Base-by-base conservation (phyloP, 768 basidiomycete species). In the Pisolithus microcarpus region DNA sequence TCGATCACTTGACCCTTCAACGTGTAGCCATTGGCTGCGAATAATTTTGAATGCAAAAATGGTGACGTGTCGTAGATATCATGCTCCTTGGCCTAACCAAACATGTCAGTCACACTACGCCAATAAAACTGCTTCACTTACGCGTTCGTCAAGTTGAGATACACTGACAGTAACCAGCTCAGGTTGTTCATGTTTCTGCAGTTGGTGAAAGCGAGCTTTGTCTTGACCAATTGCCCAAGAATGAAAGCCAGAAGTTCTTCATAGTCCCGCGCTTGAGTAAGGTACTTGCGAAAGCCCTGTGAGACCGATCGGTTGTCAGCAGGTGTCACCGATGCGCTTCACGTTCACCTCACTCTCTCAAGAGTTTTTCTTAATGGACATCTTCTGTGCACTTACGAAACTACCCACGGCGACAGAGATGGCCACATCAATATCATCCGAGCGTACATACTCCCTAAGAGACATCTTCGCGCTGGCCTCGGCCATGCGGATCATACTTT, bases 391-490 rank as follows among this genome's bases (percentile, higher is more conserved):
- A 58, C 71, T 94, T 52, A 99, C 91, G 67, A 99, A 99, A 70
- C 90, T 93, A 48, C 85, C 85, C 26, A 99, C 83, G 3, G 91
- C 89, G 43, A 97, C 94, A 60, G 91, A 91, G 55, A 99, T 98
- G 2, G 96, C 95, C 47, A 98, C 72, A 66, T 99, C 93, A 59
- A 99, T 92, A 65, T 99, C 96, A 66, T 98, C 96, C 37, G 85
- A 76, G 43, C 96, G 81, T 30, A 98, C 96, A 62, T 91, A 97
- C 69, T 98, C 95, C 48, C 96, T 79, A 55, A 99, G 73, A 45
- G 94, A 84, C 96, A 99, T 98, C 75, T 95, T 96, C 21, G 96
- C 96, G 62, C 89, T 92, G 13, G 96, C 95, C 69, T 99, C 96
- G 3, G 91, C 81, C 95, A 98, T 98, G 38, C 96, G 86, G 70